phyloP scores from a whole-genome alignment of 179 eudicot species.

The Vitellaria paradoxa region DNA sequence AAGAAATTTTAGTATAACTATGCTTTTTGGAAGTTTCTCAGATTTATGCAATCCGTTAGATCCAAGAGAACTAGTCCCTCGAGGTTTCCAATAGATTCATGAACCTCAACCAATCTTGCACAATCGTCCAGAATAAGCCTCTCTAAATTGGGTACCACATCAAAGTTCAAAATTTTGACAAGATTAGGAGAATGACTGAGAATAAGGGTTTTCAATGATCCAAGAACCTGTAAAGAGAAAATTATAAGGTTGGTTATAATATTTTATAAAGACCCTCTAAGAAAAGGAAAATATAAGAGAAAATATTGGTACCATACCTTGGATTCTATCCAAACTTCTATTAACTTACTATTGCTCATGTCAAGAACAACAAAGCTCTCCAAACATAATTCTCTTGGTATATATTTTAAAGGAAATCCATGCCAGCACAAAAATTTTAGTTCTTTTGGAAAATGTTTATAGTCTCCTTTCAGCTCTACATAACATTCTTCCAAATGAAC shows the following conservation, averaged over 20 bases:
- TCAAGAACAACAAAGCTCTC: background rate
- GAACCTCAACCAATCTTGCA: background rate
- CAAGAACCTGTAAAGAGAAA: too few relatives aligned
- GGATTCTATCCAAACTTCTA: background rate
- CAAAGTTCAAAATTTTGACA: background rate
- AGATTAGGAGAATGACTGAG: background rate
- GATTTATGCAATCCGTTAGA: background rate
- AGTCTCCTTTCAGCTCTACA: too few relatives aligned
- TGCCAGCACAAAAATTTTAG: too few relatives aligned
- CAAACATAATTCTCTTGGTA: background rate
- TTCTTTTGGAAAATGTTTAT: too few relatives aligned
- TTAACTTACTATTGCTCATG: background rate
- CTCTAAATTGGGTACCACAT: background rate
- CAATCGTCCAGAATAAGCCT: constrained; percentile 3
- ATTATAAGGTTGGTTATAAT: background rate
- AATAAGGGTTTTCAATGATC: background rate
- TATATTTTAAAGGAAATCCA: background rate
- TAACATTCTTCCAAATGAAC: background rate
- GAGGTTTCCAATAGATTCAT: background rate
- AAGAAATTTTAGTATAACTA: background rate
- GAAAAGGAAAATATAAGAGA: background rate
- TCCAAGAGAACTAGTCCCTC: background rate
- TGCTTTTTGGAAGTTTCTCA: background rate
- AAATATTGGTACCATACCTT: background rate
- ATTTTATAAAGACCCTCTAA: too few relatives aligned